Base-by-base conservation (phyloP, 345 rosid species). In the Kernera saxatilis region DNA sequence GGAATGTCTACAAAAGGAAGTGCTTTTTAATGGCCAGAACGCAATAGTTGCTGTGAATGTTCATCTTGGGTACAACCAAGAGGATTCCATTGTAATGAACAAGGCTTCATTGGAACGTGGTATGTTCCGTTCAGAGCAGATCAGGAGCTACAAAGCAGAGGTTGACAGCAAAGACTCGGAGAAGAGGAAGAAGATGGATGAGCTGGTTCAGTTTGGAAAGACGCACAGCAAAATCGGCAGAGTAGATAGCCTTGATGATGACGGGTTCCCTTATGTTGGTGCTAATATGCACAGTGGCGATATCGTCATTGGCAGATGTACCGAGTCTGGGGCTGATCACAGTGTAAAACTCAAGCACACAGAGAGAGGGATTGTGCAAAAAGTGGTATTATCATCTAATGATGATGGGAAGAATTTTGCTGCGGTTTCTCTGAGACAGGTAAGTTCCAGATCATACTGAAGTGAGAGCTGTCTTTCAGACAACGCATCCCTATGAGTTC, bases 321-420 rank as follows among this genome's bases (percentile, higher is more conserved):
- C 97, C 0, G 93, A 87, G 40, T 83, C 96, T 19, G 97, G 98
- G 41, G 77, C 82, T 12, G 95, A 94, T 76, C 90, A 89, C 37
- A 86, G 99, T 54, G 53, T 89, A 44, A 94, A 91, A 64, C 80
- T 94, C 54, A 91, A 88, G 85, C 99, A 91, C 78, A 89, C 95
- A 1, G 99, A 94, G 82, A 78, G 82, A 76, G 96, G 97, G 35
- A 85, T 84, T 83, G 99, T 89, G 49, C 95, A 89, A 83, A 93
- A 91, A 75, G 97, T 93, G 14, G 82, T 91, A 9, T 75, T 91
- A 19, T 89, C 97, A 17, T 89, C 97, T 29, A 93, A 89, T 76
- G 97, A 91, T 36, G 99, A 93, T n/a, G 99, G 97, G 36, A 91
- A 87, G 69, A 91, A 87, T 64, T 93, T 74, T 80, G 96, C 91